phyloP scores from a whole-genome alignment of 2,329 filamentous ascomycete species.

The Phaeoacremonium minimum region DNA sequence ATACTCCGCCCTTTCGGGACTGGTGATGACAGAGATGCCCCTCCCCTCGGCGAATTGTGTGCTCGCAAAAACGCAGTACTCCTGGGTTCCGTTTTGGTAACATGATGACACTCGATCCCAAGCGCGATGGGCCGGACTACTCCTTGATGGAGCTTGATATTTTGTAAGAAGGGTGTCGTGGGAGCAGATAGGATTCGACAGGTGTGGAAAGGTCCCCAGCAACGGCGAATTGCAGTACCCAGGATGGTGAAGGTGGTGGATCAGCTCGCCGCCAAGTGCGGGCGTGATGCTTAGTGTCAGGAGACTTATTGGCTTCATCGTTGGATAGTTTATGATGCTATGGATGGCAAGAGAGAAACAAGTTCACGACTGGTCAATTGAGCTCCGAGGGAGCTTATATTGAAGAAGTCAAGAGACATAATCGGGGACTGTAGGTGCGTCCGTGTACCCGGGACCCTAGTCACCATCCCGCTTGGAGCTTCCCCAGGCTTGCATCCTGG shows the following conservation, averaged over 20 bases:
- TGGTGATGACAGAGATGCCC: slow-evolving; percentile 33
- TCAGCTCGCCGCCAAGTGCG: background rate
- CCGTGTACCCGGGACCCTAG: no score
- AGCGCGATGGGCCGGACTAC: background rate
- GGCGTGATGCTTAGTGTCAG: background rate
- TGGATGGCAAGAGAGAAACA: no score
- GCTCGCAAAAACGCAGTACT: slow-evolving; percentile 30
- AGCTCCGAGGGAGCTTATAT: no score
- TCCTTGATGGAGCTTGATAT: background rate
- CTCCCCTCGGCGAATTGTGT: slow-evolving; percentile 25
- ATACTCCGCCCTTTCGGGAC: slow-evolving; percentile 21
- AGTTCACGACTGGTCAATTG: no score
- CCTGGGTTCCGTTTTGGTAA: slow-evolving; percentile 12
- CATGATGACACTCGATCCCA: slow-evolving; percentile 16
- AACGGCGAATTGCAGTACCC: background rate
- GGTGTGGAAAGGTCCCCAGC: background rate
- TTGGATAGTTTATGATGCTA: background rate
- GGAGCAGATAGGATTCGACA: background rate
- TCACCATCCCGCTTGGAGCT: no score
- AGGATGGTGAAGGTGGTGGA: background rate
- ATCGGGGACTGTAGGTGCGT: no score
- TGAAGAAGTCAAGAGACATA: no score
- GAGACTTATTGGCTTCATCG: background rate
- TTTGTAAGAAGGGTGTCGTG: background rate
- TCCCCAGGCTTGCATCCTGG: no score